Conservation (phyloP, 2,329 filamentous ascomycete species). For the Sclerotiophoma versabilis region DNA sequence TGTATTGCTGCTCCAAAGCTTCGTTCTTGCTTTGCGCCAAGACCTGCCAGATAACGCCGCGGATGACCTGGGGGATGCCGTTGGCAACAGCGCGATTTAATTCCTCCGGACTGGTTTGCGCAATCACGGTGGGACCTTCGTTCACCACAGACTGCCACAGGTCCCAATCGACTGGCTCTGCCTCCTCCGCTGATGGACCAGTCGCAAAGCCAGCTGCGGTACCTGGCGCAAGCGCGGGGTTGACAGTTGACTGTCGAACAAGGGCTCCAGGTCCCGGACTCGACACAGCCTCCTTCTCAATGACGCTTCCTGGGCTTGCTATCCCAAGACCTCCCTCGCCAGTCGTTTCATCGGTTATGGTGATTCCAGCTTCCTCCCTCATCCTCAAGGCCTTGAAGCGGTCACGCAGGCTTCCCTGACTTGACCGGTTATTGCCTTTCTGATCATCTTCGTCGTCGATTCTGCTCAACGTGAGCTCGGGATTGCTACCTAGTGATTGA, state of each 20-base stretch:
- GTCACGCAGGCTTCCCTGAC: conserved; percentile 53
- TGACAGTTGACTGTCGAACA: conserved; percentile 68
- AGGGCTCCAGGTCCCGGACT: conserved; percentile 39
- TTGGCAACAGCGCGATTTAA: conserved; percentile 89
- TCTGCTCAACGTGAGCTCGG: conserved; percentile 78
- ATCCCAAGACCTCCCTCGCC: conserved; percentile 55
- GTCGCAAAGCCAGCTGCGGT: conserved; percentile 83
- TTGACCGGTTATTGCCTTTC: conserved; percentile 40
- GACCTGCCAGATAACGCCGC: conserved; percentile 99
- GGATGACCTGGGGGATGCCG: conserved; percentile 92
- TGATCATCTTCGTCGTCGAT: conserved; percentile 67
- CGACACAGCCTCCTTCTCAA: conserved; percentile 47
- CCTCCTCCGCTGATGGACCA: conserved; percentile 74
- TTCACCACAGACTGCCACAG: conserved; percentile 97
- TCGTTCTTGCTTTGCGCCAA: conserved; percentile 94
- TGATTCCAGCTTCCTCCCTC: conserved; percentile 54
- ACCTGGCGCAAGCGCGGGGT: conserved; percentile 77
- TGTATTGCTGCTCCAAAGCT: conserved; percentile 86
- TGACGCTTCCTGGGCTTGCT: conserved; percentile 47
- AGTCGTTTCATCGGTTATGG: conserved; percentile 54
- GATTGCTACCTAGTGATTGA: conserved; percentile 78
- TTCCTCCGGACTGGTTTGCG: conserved; percentile 86
- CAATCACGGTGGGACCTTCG: conserved; percentile 87
- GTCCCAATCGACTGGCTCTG: conserved; percentile 92
- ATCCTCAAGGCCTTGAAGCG: conserved; percentile 56